Conservation (phyloP, 192 early-diverging fungal species). For the Irineochytrium annulatum region DNA sequence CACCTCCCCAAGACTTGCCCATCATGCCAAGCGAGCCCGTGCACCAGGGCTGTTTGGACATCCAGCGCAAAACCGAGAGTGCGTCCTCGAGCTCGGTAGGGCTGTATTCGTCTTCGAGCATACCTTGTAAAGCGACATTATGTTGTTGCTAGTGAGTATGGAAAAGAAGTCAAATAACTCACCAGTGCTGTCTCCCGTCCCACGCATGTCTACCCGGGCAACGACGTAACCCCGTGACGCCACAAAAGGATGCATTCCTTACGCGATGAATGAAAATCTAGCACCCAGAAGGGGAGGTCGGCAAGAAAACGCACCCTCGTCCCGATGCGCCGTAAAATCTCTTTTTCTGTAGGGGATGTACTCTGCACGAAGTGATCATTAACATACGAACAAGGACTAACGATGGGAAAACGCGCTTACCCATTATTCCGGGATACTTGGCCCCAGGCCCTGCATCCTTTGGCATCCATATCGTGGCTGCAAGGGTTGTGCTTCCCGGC, state of each 20-base stretch:
- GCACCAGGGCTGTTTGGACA: constrained; percentile 2
- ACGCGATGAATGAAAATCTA: not conserved
- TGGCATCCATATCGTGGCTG: constrained; percentile 1
- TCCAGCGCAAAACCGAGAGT: not conserved
- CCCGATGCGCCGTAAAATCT: not conserved
- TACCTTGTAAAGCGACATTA: too few relatives aligned
- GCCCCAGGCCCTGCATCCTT: not conserved
- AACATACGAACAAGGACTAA: too few relatives aligned
- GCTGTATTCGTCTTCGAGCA: constrained; percentile 4
- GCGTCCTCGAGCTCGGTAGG: constrained; percentile 3
- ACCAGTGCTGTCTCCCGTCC: constrained; percentile 3
- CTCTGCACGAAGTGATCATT: too few relatives aligned
- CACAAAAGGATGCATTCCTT: constrained; percentile 3
- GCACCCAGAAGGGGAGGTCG: too few relatives aligned
- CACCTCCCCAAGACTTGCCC: constrained; percentile 7
- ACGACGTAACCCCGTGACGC: not conserved
- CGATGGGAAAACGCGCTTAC: too few relatives aligned
- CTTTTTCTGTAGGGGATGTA: constrained; percentile 6
- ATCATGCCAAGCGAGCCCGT: constrained; percentile 6
- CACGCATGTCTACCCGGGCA: not conserved
- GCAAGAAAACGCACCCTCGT: not conserved
- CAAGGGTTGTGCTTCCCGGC: not conserved
- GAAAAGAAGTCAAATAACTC: too few relatives aligned
- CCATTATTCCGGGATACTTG: not conserved
- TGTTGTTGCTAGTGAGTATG: too few relatives aligned